phyloP scores from a whole-genome alignment of 139 green algal genomes.

The Chlorella ohadii region DNA sequence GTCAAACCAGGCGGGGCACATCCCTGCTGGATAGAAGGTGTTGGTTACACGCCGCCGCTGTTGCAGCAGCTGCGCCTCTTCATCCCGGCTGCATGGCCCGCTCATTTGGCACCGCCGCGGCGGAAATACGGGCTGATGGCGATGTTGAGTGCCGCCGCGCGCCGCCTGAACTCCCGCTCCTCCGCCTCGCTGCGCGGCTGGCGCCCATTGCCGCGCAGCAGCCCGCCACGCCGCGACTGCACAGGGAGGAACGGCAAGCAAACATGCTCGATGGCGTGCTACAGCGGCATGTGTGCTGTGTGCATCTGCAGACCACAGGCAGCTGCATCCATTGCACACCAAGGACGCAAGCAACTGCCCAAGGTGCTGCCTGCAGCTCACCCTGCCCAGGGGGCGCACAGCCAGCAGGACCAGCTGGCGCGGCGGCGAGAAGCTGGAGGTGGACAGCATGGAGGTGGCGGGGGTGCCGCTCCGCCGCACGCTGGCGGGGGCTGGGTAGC shows the following conservation, averaged over 20 bases:
- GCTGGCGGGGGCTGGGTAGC: neutral
- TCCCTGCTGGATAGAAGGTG: too few relatives aligned
- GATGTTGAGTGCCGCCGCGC: slow-evolving; percentile 57
- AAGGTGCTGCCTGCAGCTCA: neutral
- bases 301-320: neutral
- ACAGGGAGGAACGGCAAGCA: neutral
- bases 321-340: too few relatives aligned
- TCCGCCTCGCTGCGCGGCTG: slow-evolving; percentile 34
- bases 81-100: neutral
- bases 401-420: slow-evolving; percentile 23
- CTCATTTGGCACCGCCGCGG: neutral
- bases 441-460: slow-evolving; percentile 19
- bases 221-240: slow-evolving; percentile 4
- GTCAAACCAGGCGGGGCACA: too few relatives aligned
- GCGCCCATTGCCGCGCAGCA: neutral
- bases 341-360: too few relatives aligned
- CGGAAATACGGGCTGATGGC: slow-evolving; percentile 56
- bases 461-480: neutral
- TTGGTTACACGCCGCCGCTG: too few relatives aligned
- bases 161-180: slow-evolving; percentile 52
- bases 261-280: too few relatives aligned
- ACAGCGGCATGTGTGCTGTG: neutral
- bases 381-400: slow-evolving; percentile 21
- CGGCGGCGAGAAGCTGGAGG: slow-evolving; percentile 31
- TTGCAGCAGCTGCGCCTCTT: too few relatives aligned